These are phyloP conservation scores for Candida endomychidarum DNA, from an alignment of 805 yeast species.

Conservation along the genomic window DNA sequence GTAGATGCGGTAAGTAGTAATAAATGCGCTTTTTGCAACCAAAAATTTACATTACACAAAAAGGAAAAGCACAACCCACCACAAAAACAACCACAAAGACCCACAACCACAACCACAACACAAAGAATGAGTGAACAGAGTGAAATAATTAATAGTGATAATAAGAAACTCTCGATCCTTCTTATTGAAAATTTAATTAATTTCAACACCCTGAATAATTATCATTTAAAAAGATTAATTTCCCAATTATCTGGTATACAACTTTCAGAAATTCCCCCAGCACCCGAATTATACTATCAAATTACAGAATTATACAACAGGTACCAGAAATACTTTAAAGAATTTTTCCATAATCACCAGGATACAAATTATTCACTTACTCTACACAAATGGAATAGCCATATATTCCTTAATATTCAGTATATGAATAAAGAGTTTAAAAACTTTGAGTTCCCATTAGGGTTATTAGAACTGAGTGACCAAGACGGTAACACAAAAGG, in stretches of 20 bases:
- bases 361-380: constrained; percentile 19
- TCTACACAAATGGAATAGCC: constrained; percentile 22
- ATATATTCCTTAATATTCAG: constrained; percentile 20
- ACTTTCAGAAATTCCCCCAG: constrained; percentile 16
- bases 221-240: constrained; percentile 18
- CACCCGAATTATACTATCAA: constrained; percentile 17
- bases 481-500: constrained; percentile 10
- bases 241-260: constrained; percentile 9
- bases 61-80: constrained; percentile 6
- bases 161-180: constrained; percentile 50
- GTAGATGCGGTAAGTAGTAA: too few relatives aligned
- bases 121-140: constrained; percentile 1
- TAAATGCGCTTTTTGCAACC: constrained; percentile 1
- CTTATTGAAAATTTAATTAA: constrained; percentile 23
- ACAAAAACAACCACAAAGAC: too few relatives aligned
- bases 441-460: constrained; percentile 22
- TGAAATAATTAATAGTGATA: constrained; percentile 26
- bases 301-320: constrained; percentile 21
- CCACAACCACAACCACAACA: not conserved
- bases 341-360: constrained; percentile 15
- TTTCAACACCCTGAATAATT: constrained; percentile 18
- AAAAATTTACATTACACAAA: constrained; percentile 3
- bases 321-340: constrained; percentile 20
- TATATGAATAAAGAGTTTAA: constrained; percentile 19
- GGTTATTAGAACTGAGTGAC: constrained; percentile 17